These are phyloP conservation scores for Arthrinium puccinioides DNA, from an alignment of 2,329 filamentous ascomycete genomes.

Conservation along the genomic window DNA sequence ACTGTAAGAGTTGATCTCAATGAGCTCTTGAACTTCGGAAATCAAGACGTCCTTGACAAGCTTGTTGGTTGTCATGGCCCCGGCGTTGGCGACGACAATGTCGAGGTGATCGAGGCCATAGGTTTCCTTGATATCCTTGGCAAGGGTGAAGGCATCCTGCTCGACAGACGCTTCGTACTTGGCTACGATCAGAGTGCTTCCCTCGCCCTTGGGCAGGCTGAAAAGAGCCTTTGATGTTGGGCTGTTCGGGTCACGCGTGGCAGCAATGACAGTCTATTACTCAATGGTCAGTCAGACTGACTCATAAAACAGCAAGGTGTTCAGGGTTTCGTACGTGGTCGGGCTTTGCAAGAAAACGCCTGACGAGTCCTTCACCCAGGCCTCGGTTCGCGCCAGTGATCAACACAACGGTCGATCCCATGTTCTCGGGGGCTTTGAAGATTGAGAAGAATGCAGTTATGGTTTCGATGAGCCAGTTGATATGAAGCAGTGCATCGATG, in stretches of 20 bases:
- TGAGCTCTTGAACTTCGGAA: constrained; percentile 27
- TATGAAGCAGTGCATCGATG: too few species aligned
- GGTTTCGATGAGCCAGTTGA: too few species aligned
- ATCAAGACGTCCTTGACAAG: constrained; percentile 17
- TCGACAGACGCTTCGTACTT: not conserved
- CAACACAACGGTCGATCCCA: constrained; percentile 20
- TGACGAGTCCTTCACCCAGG: not conserved
- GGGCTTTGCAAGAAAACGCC: not conserved
- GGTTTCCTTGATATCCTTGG: too few species aligned
- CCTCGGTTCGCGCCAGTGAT: constrained; percentile 22
- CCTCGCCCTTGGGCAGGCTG: not conserved
- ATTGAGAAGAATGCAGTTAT: too few species aligned
- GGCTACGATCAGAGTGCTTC: not conserved
- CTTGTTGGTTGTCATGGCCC: not conserved
- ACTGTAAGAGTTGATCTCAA: constrained; percentile 35
- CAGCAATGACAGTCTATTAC: not conserved
- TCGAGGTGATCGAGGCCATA: not conserved
- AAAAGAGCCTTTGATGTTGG: not conserved
- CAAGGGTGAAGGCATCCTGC: too few species aligned
- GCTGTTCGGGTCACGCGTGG: not conserved
- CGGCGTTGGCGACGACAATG: not conserved
- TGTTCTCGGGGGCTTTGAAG: too few species aligned
- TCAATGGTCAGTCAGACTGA: too few species aligned
- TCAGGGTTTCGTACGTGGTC: too few species aligned
- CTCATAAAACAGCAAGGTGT: too few species aligned